Evolutionary conservation across 768 basidiomycete species (phyloP).

Genomic region (Pisolithus sp.): DNA sequence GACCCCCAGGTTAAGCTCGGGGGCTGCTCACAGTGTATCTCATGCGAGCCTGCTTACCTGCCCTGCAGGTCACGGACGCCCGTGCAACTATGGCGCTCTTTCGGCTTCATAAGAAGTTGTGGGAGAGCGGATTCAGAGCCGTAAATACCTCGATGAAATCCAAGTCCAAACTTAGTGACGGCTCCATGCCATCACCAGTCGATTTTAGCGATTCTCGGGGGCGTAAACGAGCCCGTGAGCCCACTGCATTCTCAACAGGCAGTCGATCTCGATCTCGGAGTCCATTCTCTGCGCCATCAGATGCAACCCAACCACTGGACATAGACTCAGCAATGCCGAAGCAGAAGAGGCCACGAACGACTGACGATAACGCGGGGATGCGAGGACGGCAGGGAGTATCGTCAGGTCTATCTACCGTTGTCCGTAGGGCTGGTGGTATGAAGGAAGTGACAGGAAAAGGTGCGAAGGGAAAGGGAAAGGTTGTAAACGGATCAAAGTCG

Average conservation of each 20-base stretch:
- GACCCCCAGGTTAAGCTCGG: not conserved
- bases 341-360: not conserved
- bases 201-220: not conserved
- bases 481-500: constrained; percentile 6
- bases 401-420: constrained; percentile 51
- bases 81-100: constrained; percentile 94
- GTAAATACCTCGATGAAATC: not conserved
- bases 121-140: constrained; percentile 52
- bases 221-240: not conserved
- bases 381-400: constrained; percentile 58
- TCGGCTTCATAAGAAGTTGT: constrained; percentile 71
- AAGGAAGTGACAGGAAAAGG: constrained; percentile 10
- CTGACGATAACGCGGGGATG: constrained; percentile 34
- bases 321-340: not conserved
- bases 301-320: not conserved
- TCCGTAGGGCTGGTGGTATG: constrained; percentile 23
- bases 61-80: constrained; percentile 76
- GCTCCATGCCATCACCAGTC: not conserved
- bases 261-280: not conserved
- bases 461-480: not conserved
- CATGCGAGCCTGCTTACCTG: not conserved
- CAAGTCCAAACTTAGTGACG: not conserved
- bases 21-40: not conserved
- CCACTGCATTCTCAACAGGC: too few species aligned
- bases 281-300: not conserved